phyloP scores from a whole-genome alignment of 805 yeast genomes.

The Teunomyces atbi region DNA sequence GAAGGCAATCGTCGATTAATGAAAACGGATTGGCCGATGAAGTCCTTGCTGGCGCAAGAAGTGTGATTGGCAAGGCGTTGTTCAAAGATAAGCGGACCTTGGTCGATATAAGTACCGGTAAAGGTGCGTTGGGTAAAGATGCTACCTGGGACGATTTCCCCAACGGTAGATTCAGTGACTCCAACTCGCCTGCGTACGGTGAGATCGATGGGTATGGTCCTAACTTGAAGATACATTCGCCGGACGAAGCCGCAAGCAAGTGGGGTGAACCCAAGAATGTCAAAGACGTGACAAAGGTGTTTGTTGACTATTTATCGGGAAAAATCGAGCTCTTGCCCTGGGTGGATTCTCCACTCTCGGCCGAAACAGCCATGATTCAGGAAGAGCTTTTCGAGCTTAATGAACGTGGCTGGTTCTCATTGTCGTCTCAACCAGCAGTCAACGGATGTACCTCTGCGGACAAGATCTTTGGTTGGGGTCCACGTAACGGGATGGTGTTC shows the following conservation, averaged over 20 bases:
- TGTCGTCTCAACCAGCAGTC: slow-evolving; percentile 95
- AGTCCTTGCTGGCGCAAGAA: slow-evolving; percentile 18
- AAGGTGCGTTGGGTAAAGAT: slow-evolving; percentile 80
- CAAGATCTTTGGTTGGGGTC: slow-evolving; percentile 97
- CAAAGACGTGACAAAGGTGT: slow-evolving; percentile 62
- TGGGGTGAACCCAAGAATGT: slow-evolving; percentile 77
- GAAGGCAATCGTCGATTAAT: slow-evolving; percentile 40
- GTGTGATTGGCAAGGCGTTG: slow-evolving; percentile 25
- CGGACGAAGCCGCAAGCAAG: slow-evolving; percentile 60
- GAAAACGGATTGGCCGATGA: slow-evolving; percentile 37
- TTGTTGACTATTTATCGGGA: slow-evolving; percentile 70
- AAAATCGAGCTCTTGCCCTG: slow-evolving; percentile 83
- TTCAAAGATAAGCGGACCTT: slow-evolving; percentile 48
- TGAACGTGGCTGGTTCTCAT: slow-evolving; percentile 71
- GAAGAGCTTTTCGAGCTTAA: slow-evolving; percentile 84
- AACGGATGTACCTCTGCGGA: slow-evolving; percentile 78
- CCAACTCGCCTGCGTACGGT: slow-evolving; percentile 95
- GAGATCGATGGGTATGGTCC: slow-evolving; percentile 98
- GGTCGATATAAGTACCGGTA: slow-evolving; percentile 78
- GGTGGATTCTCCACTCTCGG: slow-evolving; percentile 80
- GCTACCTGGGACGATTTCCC: slow-evolving; percentile 98
- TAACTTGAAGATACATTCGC: slow-evolving; percentile 66
- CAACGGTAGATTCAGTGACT: slow-evolving; percentile 93
- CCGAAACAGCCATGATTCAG: slow-evolving; percentile 91
- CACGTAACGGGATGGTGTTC: slow-evolving; percentile 79